Evolutionary conservation across 345 rosid genomes (phyloP).

Genomic region (Xanthoceras sorbifolium): DNA sequence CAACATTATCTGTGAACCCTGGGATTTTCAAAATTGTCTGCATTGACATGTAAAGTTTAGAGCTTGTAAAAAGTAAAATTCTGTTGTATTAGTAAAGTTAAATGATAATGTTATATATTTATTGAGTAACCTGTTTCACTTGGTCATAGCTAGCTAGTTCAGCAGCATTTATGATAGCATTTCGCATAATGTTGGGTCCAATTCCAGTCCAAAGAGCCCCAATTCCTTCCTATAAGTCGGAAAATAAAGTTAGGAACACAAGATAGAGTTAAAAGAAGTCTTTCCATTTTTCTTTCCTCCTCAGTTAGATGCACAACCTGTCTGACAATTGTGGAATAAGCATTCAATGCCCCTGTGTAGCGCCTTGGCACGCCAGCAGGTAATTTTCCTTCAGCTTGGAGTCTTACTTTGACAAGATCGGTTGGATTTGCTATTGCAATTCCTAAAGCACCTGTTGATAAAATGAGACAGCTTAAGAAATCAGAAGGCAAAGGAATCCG

Average conservation of each 20-base stretch:
- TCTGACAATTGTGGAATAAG: conserved; percentile 87
- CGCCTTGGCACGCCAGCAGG: conserved; percentile 95
- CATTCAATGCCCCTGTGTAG: conserved; percentile 88
- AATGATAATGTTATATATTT: neutral
- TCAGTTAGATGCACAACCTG: conserved; percentile 55
- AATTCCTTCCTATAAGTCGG: conserved; percentile 76
- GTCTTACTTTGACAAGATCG: conserved; percentile 98
- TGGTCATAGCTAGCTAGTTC: conserved; percentile 97
- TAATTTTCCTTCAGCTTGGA: conserved; percentile 97
- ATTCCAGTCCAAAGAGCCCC: conserved; percentile 95
- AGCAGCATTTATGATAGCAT: conserved; percentile 98
- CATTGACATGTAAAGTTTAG: conserved; percentile 28
- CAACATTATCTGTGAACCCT: conserved; percentile 87
- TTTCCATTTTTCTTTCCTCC: conserved; percentile 17
- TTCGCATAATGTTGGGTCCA: conserved; percentile 91
- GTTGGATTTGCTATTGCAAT: conserved; percentile 93
- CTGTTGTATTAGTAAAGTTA: conserved; percentile 14
- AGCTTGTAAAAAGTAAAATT: neutral
- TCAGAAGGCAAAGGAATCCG: neutral
- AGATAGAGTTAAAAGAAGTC: conserved; percentile 13
- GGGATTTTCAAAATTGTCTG: conserved; percentile 96
- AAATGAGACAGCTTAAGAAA: conserved; percentile 13
- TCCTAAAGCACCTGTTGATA: conserved; percentile 76
- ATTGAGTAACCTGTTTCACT: conserved; percentile 74
- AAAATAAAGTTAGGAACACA: conserved; percentile 26